Evolutionary conservation across 2,329 filamentous ascomycete species (phyloP), one percentile per base, ranked within the genome.

Genomic region (Diaporthe humulicola): DNA sequence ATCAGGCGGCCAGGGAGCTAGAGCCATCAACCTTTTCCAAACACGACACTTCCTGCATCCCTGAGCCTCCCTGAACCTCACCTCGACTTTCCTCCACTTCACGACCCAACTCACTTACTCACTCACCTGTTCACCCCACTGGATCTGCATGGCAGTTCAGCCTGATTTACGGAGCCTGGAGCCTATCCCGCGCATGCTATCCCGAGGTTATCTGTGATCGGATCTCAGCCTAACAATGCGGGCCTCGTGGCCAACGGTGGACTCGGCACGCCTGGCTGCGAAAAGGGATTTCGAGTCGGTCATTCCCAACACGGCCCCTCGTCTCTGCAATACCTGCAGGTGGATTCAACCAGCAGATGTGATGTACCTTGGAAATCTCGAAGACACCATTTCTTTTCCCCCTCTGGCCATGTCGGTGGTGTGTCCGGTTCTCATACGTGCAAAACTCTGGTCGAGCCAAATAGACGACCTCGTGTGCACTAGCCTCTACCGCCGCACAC

Each of bases 11-110:
- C 19, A 38, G 50, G 38, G 48, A 15, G 52, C n/a, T 17, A 61
- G 67, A 72, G 72, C 74, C 74, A 72, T 45, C 45, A 58, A 70
- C 72, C 54, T 76, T 74, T 70, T 36, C 52, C 74, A 76, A 74
- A 76, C 74, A 70, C 71, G 36, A 45, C 33, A 45, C 73, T 40
- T 45, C 38, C 58, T 67, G 42, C 28, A 38, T 73, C 60, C 50
- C 50, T 69, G 58, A 56, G 15, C 36, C 40, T 60, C n/a, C 38
- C 28, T 70, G 36, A 25, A 14, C 48, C 19, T 38, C 30, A 38
- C 33, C 30, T 36, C 28, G 38, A 40, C 42, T 33, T 22, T 4
- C 36, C 30, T 40, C 30, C 28, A 50, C 61, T 9, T 50, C 22
- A 40, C n/a, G 22, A 14, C 45, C 56, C 56, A 8, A 15, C 56